Percentiles rank a stretch among this genome's conserved stretches.
phyloP scores from a whole-genome alignment of 805 yeast genomes.

The Metschnikowia peoriensis region DNA sequence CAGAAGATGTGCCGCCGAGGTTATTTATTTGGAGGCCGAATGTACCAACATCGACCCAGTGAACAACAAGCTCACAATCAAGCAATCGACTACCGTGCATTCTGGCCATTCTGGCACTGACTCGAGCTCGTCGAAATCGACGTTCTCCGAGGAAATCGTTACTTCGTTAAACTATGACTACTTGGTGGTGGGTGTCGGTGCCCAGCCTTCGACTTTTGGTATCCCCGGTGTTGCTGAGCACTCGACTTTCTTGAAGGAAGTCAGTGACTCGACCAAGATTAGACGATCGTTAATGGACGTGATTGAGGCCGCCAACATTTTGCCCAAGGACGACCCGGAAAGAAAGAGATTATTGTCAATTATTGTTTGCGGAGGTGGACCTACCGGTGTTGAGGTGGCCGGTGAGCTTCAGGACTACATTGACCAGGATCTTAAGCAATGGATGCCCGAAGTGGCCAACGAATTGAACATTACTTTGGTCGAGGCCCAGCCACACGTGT shows the following conservation, averaged over 20 bases:
- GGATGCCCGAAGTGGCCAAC: constrained; percentile 82
- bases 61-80: constrained; percentile 60
- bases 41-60: constrained; percentile 80
- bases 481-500: constrained; percentile 89
- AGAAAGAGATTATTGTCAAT: constrained; percentile 81
- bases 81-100: constrained; percentile 55
- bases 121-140: constrained; percentile 42
- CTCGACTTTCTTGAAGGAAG: constrained; percentile 87
- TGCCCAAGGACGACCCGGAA: constrained; percentile 73
- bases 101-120: constrained; percentile 54
- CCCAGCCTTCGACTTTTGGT: constrained; percentile 91
- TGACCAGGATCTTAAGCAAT: constrained; percentile 82
- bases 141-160: constrained; percentile 43
- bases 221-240: constrained; percentile 91
- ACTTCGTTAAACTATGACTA: constrained; percentile 67
- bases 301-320: constrained; percentile 82
- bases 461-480: constrained; percentile 83
- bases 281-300: constrained; percentile 80
- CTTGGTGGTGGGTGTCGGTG: constrained; percentile 91
- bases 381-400: constrained; percentile 97
- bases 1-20: constrained; percentile 75
- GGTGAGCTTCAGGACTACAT: constrained; percentile 95
- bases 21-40: constrained; percentile 83
- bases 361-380: constrained; percentile 98
- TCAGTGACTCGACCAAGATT: constrained; percentile 81